Conservation (phyloP, 1,284 basidiomycete species). For the Sporisorium scitamineum region DNA sequence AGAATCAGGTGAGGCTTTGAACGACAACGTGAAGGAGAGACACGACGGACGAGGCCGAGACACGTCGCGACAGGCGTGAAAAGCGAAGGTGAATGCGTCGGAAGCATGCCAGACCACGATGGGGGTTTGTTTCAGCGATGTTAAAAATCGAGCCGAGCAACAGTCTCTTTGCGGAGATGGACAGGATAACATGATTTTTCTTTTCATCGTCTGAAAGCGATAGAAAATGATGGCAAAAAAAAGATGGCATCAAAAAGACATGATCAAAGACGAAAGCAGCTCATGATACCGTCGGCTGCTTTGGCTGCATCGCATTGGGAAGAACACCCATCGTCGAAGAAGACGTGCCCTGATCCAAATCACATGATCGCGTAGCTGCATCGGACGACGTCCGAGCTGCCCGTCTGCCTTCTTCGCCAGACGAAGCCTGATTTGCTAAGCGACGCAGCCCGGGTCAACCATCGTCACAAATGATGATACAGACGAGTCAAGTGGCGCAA, state of each 20-base stretch:
- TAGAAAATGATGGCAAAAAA: background rate
- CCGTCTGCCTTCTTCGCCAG: background rate
- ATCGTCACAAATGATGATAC: background rate
- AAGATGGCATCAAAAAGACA: slow-evolving; percentile 1
- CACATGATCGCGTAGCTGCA: slow-evolving; percentile 23
- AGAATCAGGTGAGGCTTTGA: background rate
- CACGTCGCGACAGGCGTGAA: background rate
- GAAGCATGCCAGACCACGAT: background rate
- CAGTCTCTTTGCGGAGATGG: background rate
- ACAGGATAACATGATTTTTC: background rate
- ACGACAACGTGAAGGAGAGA: background rate
- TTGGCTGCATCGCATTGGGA: background rate
- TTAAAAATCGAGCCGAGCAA: background rate
- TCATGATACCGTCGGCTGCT: background rate
- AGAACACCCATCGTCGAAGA: too few species aligned
- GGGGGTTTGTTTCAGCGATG: background rate
- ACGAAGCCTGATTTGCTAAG: background rate
- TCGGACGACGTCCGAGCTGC: background rate
- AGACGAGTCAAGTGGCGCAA: slow-evolving; percentile 14
- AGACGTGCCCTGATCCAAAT: slow-evolving; percentile 6
- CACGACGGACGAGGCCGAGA: slow-evolving; percentile 3
- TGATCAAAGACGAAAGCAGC: too few species aligned
- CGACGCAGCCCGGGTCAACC: background rate
- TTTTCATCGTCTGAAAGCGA: background rate
- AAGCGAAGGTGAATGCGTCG: slow-evolving; percentile 1